Base-by-base conservation (phyloP, 2,329 filamentous ascomycete genomes). In the Calonectria ilicicola region DNA sequence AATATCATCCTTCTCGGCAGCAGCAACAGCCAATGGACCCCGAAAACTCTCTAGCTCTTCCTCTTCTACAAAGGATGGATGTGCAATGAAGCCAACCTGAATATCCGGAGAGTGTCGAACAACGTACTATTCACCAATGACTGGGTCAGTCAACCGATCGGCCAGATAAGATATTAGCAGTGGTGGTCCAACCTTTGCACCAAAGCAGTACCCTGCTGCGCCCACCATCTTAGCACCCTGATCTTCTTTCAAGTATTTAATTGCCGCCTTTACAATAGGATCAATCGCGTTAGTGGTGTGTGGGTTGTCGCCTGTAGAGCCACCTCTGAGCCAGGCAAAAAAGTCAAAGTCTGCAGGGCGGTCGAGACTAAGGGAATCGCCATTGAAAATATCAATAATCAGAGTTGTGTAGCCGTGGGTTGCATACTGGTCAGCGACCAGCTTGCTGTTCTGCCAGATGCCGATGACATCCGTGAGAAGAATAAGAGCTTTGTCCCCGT, bases 191-290 rank as follows among this genome's bases (percentile, higher is more conserved):
- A 91, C 90, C 87, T 49, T 49, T 19, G n/a, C 93, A 51, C 93
- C 93, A 76, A 95, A 94, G 84, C 93, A 95, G 84, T 95, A 95
- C 0, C 93, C 93, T 0, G 92, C 89, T 19, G 87, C 89, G 1
- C 90, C 93, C 38, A 95, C 83, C 75, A 88, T 90, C 81, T 89
- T 90, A 56, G 89, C 82, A 2, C 89, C 88, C 68, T 87, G 84
- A 14, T 49, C 86, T 66, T 90, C 86, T 72, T 89, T 87, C 53
- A 94, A 81, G 71, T 89, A 86, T 76, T 89, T 88, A 76, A 93
- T 78, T 6, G 72, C 79, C 10, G 75, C 73, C 10, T 77, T 40
- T 5, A 82, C 70, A 15, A 84, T 81, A 6, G 80, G 78, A 42
- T 83, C 81, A 2, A 83, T 74, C 0, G 70, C 66, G 35, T 79